Conservation (phyloP, 345 rosid genomes). For the Dovyalis caffra region DNA sequence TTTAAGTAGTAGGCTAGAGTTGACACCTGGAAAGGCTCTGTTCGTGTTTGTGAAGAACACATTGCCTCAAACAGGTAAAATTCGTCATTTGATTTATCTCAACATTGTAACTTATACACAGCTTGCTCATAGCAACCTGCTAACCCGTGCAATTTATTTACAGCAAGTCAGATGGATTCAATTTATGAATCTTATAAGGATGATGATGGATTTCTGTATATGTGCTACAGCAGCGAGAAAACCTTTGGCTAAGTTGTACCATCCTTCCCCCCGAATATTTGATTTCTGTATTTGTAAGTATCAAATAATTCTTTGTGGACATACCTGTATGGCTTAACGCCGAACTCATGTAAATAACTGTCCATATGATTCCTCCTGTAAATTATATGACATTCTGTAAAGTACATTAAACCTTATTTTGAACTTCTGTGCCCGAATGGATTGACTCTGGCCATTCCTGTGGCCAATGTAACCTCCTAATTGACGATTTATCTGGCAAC, state of each 20-base stretch:
- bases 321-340: background rate
- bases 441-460: background rate
- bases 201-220: conserved; percentile 28
- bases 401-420: background rate
- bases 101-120: background rate
- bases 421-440: background rate
- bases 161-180: conserved; percentile 22
- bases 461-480: background rate
- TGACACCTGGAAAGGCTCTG: conserved; percentile 26
- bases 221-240: conserved; percentile 32
- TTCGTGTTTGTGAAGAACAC: conserved; percentile 29
- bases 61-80: conserved; percentile 26
- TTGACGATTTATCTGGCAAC: background rate
- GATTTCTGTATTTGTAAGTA: background rate
- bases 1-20: conserved; percentile 23
- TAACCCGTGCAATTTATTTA: background rate
- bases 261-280: background rate
- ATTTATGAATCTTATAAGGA: conserved; percentile 29
- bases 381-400: background rate
- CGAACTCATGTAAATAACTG: background rate
- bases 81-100: background rate
- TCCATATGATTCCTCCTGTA: background rate
- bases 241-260: conserved; percentile 21
- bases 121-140: background rate
- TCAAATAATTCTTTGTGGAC: background rate